Evolutionary conservation across 768 basidiomycete genomes (phyloP).

Genomic region (Hemileccinum rubropunctum): DNA sequence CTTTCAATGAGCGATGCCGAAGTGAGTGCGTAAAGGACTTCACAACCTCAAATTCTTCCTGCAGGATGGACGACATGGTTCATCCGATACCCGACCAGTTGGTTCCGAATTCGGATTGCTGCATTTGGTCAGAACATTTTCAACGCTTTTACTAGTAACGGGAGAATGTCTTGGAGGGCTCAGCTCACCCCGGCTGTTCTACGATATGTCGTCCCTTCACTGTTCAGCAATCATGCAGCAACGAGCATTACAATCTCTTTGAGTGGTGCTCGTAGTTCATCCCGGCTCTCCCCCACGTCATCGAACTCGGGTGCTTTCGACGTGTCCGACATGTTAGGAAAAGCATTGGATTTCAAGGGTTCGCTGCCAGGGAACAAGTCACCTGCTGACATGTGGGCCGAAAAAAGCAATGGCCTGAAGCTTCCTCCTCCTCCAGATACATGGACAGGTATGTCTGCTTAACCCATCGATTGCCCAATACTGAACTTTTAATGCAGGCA

Average conservation of each 20-base stretch:
- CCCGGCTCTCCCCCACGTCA: slow-evolving; percentile 7
- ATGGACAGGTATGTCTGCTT: slow-evolving; percentile 46
- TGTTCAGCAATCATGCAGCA: not conserved
- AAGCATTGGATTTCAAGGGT: slow-evolving; percentile 15
- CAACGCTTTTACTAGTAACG: no score
- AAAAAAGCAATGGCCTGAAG: slow-evolving; percentile 18
- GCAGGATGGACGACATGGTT: slow-evolving; percentile 58
- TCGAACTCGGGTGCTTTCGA: slow-evolving; percentile 1
- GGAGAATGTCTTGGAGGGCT: slow-evolving; percentile 21
- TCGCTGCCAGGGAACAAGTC: slow-evolving; percentile 13
- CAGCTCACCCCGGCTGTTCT: slow-evolving; percentile 13
- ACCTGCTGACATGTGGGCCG: slow-evolving; percentile 38
- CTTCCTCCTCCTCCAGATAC: slow-evolving; percentile 43
- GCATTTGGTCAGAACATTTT: slow-evolving; percentile 14
- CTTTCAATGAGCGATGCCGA: slow-evolving; percentile 11
- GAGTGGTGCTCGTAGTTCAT: slow-evolving; percentile 9
- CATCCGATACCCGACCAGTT: slow-evolving; percentile 27
- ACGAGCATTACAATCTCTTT: not conserved
- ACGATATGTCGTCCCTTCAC: slow-evolving; percentile 6
- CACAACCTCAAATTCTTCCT: slow-evolving; percentile 88
- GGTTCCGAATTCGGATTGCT: slow-evolving; percentile 17
- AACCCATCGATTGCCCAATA: not conserved
- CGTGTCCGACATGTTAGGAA: slow-evolving; percentile 13
- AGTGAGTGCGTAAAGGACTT: slow-evolving; percentile 8
- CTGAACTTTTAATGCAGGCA: slow-evolving; percentile 43